These are phyloP conservation scores for Pseudocercospora fuligena DNA, from an alignment of 2,329 filamentous ascomycete species.

Conservation along the genomic window DNA sequence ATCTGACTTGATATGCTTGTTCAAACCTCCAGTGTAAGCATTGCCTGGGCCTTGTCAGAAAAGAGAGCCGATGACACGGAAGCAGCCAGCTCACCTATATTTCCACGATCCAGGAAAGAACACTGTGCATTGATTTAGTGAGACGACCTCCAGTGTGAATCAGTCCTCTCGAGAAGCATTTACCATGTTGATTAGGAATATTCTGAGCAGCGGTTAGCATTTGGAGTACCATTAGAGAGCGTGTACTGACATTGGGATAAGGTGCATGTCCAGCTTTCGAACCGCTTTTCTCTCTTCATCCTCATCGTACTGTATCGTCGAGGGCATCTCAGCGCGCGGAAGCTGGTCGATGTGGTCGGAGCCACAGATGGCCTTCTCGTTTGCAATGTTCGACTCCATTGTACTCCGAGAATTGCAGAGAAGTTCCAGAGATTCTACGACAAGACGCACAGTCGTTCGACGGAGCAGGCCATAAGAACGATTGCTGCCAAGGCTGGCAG, in stretches of 20 bases:
- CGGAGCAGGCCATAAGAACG: too few species aligned
- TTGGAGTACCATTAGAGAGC: too few species aligned
- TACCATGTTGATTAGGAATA: background rate
- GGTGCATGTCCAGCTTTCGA: constrained; percentile 36
- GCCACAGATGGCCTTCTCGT: constrained; percentile 1
- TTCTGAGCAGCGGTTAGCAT: background rate
- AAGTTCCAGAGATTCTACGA: too few species aligned
- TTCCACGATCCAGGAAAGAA: constrained; percentile 35
- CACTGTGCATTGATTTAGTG: constrained; percentile 34
- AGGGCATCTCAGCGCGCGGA: background rate
- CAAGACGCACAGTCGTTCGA: too few species aligned
- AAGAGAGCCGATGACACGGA: background rate
- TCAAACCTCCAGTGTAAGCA: constrained; percentile 46
- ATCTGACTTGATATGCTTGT: constrained; percentile 52
- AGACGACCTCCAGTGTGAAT: background rate
- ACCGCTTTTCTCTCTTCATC: constrained; percentile 31
- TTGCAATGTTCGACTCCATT: background rate
- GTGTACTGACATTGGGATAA: constrained; percentile 28
- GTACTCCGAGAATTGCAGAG: background rate
- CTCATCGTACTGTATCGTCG: background rate
- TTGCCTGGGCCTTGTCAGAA: constrained; percentile 30
- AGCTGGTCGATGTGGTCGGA: constrained; percentile 9
- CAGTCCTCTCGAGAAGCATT: too few species aligned
- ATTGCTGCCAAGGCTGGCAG: background rate
- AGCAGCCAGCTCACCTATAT: constrained; percentile 29